Base-by-base conservation (phyloP, 2,329 filamentous ascomycete genomes). In the Trichoderma cornu-damae region DNA sequence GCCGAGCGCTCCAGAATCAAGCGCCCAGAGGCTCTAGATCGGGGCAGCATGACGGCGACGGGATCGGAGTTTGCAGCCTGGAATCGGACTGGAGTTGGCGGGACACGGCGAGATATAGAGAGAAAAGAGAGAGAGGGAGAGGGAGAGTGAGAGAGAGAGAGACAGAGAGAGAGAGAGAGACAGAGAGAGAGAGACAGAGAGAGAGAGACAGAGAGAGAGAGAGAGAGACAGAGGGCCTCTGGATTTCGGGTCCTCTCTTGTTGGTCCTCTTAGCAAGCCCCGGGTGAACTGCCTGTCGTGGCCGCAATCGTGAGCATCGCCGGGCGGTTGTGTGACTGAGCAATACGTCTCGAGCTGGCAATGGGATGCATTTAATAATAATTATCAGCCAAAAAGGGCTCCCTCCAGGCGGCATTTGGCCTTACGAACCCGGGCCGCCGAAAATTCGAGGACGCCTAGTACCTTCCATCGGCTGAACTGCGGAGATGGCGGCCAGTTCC, bases 21-120 rank as follows among this genome's bases (percentile, higher is more conserved):
- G 56, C 70, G 72, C 60, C 73, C 72, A 18, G 72, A 70, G 55
- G 73, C 67, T 65, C 71, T 72, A 55, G 72, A 72, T 59, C 72
- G 70, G 44, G 73, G 71, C 58, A 76, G 75, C 73, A 76, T 76
- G 66, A 60, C 64, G 58, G 40, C 32, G 11, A 9, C 20, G 22
- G 42, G 32, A 35, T 16, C 38, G 2, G 26, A 18, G 5, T n/a
- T 37, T 24, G 9, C 32, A 28, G 22, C 26, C n/a, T 18, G 24
- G 48, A 8, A 7, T 22, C 34, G 12, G 26, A 22, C 47, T 47
- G 44, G 51, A 53, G 42, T 37, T 55, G 6, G n/a, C n/a, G n/a
- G n/a, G n/a, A n/a, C n/a, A n/a, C n/a, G n/a, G n/a, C n/a, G n/a
- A n/a, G n/a, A n/a, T n/a, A n/a, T n/a, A n/a, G n/a, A n/a, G 38